Percentiles rank a stretch among this genome's conserved stretches.
Evolutionary conservation across 2,329 filamentous ascomycete species (phyloP).

Genomic region (Laburnicola sp.): DNA sequence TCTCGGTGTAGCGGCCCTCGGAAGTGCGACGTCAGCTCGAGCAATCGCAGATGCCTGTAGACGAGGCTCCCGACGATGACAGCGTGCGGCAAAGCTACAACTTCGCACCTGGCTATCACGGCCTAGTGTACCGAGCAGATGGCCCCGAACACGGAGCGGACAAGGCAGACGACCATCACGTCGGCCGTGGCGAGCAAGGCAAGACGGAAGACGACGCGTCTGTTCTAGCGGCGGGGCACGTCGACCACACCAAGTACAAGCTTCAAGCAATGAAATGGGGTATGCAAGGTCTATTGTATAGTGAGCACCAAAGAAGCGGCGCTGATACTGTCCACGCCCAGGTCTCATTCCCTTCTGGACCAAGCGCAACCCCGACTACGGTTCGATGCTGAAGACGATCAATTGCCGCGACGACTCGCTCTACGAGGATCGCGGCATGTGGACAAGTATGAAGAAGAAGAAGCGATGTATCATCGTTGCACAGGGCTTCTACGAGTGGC

Average conservation of each 20-base stretch:
- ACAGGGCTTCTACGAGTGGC: conserved; percentile 96
- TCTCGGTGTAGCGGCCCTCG: conserved; percentile 64
- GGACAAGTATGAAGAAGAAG: conserved; percentile 84
- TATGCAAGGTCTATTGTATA: conserved; percentile 19
- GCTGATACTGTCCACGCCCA: conserved; percentile 25
- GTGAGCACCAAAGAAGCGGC: neutral
- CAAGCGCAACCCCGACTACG: conserved; percentile 77
- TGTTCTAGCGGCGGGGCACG: conserved; percentile 19
- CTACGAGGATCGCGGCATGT: conserved; percentile 76
- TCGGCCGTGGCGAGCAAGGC: conserved; percentile 14
- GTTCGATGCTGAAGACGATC: conserved; percentile 81
- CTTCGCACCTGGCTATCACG: conserved; percentile 85
- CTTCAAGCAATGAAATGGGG: conserved; percentile 95
- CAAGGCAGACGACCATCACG: conserved; percentile 21
- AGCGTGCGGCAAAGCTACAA: conserved; percentile 79
- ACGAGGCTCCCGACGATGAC: conserved; percentile 72
- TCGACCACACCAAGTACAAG: conserved; percentile 65
- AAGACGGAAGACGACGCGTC: conserved; percentile 18
- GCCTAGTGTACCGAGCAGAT: conserved; percentile 82
- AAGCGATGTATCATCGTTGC: conserved; percentile 88
- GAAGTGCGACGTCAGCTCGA: conserved; percentile 74
- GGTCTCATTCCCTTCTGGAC: conserved; percentile 91
- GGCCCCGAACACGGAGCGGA: conserved; percentile 61
- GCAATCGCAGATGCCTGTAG: conserved; percentile 72
- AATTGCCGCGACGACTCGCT: conserved; percentile 93